These are phyloP conservation scores for Chytriomyces sp. DNA, from an alignment of 192 early-diverging fungal species.

Conservation along the genomic window DNA sequence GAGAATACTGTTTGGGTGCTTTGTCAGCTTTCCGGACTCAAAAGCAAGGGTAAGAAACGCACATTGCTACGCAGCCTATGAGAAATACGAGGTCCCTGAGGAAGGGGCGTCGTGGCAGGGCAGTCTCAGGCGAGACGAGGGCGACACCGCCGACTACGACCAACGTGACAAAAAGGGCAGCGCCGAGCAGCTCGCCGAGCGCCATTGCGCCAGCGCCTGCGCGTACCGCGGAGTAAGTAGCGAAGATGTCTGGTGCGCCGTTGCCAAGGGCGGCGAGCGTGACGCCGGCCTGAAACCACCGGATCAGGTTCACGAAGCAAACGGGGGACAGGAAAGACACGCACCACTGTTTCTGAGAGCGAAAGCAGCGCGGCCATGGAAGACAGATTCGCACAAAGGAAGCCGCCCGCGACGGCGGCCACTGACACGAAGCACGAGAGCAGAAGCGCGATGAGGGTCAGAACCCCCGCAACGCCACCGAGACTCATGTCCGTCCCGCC, in stretches of 20 bases:
- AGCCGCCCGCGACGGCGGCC: constrained; percentile 31
- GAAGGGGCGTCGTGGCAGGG: constrained; percentile 60
- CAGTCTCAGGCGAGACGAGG: constrained; percentile 64
- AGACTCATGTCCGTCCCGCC: not conserved
- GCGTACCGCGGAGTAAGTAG: constrained; percentile 70
- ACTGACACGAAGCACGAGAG: constrained; percentile 27
- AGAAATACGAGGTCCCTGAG: constrained; percentile 81
- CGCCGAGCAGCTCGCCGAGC: constrained; percentile 90
- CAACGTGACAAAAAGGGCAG: constrained; percentile 79
- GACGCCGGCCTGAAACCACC: constrained; percentile 41
- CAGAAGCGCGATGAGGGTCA: constrained; percentile 1
- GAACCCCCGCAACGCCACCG: not conserved
- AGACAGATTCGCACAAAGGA: constrained; percentile 74
- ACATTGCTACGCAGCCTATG: constrained; percentile 49
- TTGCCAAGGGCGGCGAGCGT: constrained; percentile 70
- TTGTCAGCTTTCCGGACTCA: not conserved
- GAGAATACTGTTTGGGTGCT: constrained; percentile 39
- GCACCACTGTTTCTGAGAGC: constrained; percentile 75
- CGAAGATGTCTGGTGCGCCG: constrained; percentile 89
- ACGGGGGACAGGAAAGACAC: too few species aligned
- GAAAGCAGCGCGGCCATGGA: constrained; percentile 72
- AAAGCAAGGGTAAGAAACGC: not conserved
- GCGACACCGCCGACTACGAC: constrained; percentile 85
- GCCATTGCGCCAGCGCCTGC: constrained; percentile 45
- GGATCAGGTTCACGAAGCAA: not conserved